Evolutionary conservation across 805 yeast genomes (phyloP), one percentile per base, ranked within the genome.

Genomic region (Maudiozyma saulgeensis): DNA sequence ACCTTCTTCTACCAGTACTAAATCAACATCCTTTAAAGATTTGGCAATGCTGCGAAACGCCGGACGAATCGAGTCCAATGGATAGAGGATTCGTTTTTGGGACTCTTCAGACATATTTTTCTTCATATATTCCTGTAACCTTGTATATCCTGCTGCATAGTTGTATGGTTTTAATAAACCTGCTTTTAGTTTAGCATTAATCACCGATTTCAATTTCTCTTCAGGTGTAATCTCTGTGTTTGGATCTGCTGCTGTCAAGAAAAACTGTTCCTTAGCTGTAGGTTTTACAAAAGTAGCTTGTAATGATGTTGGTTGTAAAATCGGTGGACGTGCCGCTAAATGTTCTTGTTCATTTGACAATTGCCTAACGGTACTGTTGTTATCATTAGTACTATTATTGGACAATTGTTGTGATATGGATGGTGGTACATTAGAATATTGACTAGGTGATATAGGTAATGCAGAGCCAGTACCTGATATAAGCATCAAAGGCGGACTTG

Each of bases 201-300:
- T 90, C 11, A 91, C 97, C 62, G 89, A 95, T 61, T 87, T 88
- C 56, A 91, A 73, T 52, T 97, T 75, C 62, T 89, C 97, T 61
- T 90, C 97, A 0, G 97, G 96, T 0, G 96, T 86, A 37, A 86
- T 84, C 55, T 88, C 96, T 2, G 91, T 87, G 0, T 96, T 86
- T 5, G 98, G 98, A 64, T 91, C 98, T 0, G 97, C 97, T 0
- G 98, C 98, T 0, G 97, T 91, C 45, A 91, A 69, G 69, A 91
- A 90, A 68, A 91, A 91, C 66, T 89, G 89, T 63, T 90, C 97
- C 54, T 88, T 76, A 1, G 96, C 96, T 2, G 93, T 81, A 49
- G 86, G 47, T 15, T 13, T 15, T 11, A 15, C 18, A 13, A 23
- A 15, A 1, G 19, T 11, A 35, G 39, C 1, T 34, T 15, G 21